phyloP scores from a whole-genome alignment of 2,329 filamentous ascomycete genomes.

The Nigrospora sphaerica region DNA sequence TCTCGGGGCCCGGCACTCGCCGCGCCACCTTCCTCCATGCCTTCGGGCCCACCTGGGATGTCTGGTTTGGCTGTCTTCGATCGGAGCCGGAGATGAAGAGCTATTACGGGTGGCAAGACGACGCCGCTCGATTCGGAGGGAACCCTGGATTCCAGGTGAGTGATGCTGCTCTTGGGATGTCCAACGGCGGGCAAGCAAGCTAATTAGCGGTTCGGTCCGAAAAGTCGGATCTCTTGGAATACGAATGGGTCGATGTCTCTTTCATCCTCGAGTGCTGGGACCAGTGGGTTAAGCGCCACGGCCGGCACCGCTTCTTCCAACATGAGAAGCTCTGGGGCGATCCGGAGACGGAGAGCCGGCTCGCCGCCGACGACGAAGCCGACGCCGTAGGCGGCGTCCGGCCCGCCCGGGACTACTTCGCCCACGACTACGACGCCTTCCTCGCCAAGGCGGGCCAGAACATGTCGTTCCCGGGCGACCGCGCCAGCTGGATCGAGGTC shows the following conservation, averaged over 20 bases:
- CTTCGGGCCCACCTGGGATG: slow-evolving; percentile 33
- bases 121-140: slow-evolving; percentile 19
- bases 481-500: slow-evolving; percentile 22
- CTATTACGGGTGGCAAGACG: slow-evolving; percentile 22
- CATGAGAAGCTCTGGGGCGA: slow-evolving; percentile 20
- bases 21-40: slow-evolving; percentile 25
- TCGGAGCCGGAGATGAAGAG: slow-evolving; percentile 6
- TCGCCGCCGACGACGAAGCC: slow-evolving; percentile 9
- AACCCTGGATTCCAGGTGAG: slow-evolving; percentile 38
- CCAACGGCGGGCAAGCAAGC: neutral
- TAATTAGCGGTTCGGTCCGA: neutral
- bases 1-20: slow-evolving; percentile 31
- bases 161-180: neutral
- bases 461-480: slow-evolving; percentile 13
- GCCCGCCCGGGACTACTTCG: slow-evolving; percentile 13
- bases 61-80: slow-evolving; percentile 24
- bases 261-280: slow-evolving; percentile 41
- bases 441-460: slow-evolving; percentile 3
- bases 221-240: slow-evolving; percentile 36
- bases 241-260: slow-evolving; percentile 36
- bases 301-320: slow-evolving; percentile 23
- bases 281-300: slow-evolving; percentile 34
- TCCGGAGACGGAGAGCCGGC: slow-evolving; percentile 6
- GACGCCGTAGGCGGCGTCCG: slow-evolving; percentile 13
- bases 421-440: slow-evolving; percentile 17